Percentiles rank a stretch among this genome's conserved stretches.
Conservation (phyloP, 2,329 filamentous ascomycete genomes). For the Phyllosticta citrichinensis region DNA sequence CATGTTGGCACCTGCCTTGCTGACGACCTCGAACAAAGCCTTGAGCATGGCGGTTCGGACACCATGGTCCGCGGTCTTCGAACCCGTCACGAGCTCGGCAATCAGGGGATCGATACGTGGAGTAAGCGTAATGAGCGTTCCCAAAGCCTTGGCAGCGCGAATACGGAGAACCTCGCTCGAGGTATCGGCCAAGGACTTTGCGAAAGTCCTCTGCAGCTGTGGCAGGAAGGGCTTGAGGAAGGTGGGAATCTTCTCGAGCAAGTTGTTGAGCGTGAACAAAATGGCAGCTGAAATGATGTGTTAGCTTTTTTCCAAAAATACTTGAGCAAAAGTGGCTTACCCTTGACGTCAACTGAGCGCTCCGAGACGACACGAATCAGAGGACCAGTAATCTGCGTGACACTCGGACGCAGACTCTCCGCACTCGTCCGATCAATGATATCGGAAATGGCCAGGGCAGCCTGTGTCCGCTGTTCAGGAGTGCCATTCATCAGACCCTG, state of each 20-base stretch:
- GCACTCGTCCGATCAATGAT: conserved; percentile 87
- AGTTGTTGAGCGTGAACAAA: conserved; percentile 83
- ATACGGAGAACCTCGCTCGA: conserved; percentile 80
- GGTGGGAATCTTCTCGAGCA: conserved; percentile 91
- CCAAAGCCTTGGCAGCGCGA: conserved; percentile 84
- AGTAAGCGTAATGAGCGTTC: conserved; percentile 90
- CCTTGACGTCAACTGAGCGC: conserved; percentile 87
- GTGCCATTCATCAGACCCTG: conserved; percentile 97
- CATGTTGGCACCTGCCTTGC: conserved; percentile 92
- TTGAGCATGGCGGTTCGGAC: conserved; percentile 96
- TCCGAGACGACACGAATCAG: conserved; percentile 97
- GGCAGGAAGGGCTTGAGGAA: conserved; percentile 95
- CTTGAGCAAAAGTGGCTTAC: conserved; percentile 17
- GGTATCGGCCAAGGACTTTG: conserved; percentile 86
- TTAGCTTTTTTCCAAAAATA: neutral
- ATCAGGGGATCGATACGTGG: conserved; percentile 93
- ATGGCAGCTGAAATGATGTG: conserved; percentile 56
- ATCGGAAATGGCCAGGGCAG: conserved; percentile 88
- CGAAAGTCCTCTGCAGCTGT: conserved; percentile 92
- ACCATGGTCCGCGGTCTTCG: conserved; percentile 76
- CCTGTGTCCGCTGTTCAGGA: conserved; percentile 80
- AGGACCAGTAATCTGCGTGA: conserved; percentile 94
- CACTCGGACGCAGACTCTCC: conserved; percentile 82
- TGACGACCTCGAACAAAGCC: conserved; percentile 90
- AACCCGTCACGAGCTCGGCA: conserved; percentile 84